Evolutionary conservation across 176 grass and related monocot species (phyloP).

Genomic region (Triticum urartu): DNA sequence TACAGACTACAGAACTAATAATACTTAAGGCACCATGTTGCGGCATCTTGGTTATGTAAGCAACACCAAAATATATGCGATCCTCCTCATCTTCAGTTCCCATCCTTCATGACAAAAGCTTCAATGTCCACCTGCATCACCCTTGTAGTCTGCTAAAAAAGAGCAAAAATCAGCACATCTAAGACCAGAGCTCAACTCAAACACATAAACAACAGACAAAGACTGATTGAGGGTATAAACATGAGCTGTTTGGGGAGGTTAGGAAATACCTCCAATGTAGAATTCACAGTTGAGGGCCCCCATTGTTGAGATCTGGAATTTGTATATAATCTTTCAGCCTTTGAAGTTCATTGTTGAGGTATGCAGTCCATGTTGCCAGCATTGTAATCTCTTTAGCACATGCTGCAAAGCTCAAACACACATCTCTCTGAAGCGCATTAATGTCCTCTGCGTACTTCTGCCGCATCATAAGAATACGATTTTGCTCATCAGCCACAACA

Average conservation of each 20-base stretch:
- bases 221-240: neutral
- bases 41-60: neutral
- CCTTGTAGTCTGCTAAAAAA: neutral
- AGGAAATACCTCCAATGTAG: constrained; percentile 13
- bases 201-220: neutral
- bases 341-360: constrained; percentile 17
- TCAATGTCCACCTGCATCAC: neutral
- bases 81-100: neutral
- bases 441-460: neutral
- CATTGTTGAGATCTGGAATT: constrained; percentile 44
- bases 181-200: neutral
- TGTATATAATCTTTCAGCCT: constrained; percentile 15
- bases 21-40: neutral
- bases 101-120: neutral
- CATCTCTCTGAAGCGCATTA: neutral
- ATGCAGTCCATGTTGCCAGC: neutral
- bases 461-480: neutral
- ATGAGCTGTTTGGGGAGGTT: constrained; percentile 9
- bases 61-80: neutral
- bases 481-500: neutral
- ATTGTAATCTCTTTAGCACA: neutral
- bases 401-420: neutral
- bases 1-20: neutral
- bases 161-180: neutral
- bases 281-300: constrained; percentile 9